Conservation (phyloP, 1,284 basidiomycete species). For the Volvariella surrecta region DNA sequence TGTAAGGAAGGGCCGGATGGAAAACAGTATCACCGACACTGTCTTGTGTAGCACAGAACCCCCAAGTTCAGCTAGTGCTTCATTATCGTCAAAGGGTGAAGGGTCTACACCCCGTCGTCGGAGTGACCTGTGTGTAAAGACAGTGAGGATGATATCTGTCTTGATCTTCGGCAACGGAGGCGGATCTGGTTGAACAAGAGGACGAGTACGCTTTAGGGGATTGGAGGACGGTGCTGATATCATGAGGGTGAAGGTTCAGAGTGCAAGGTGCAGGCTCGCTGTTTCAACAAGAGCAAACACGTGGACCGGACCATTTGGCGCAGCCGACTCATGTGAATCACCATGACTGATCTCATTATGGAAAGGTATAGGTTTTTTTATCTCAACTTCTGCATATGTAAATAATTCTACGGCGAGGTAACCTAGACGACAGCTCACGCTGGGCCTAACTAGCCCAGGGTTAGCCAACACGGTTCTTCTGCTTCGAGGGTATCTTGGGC, state of each 20-base stretch:
- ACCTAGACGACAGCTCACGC: too few species aligned
- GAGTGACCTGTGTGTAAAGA: slow-evolving; percentile 61
- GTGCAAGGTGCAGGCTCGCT: too few species aligned
- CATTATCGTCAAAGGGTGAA: slow-evolving; percentile 43
- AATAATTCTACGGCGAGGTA: too few species aligned
- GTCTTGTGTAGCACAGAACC: slow-evolving; percentile 39
- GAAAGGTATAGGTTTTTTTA: too few species aligned
- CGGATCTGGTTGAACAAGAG: slow-evolving; percentile 6
- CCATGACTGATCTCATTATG: too few species aligned
- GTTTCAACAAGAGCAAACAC: too few species aligned
- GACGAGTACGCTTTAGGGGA: background rate
- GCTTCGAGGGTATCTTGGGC: slow-evolving; percentile 8
- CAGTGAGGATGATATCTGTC: slow-evolving; percentile 48
- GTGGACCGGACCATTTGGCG: too few species aligned
- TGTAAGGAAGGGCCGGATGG: slow-evolving; percentile 42
- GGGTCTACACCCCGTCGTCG: slow-evolving; percentile 31
- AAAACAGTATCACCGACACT: slow-evolving; percentile 43
- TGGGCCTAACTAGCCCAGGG: too few species aligned
- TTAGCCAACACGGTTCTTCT: too few species aligned
- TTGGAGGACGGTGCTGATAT: slow-evolving; percentile 1
- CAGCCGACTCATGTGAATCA: too few species aligned
- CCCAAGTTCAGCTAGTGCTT: slow-evolving; percentile 48
- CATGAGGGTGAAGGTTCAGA: background rate
- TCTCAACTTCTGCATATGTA: too few species aligned
- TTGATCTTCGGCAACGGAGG: slow-evolving; percentile 27